phyloP scores from a whole-genome alignment of 257 asterid genomes.

The Jacaranda copaia region DNA sequence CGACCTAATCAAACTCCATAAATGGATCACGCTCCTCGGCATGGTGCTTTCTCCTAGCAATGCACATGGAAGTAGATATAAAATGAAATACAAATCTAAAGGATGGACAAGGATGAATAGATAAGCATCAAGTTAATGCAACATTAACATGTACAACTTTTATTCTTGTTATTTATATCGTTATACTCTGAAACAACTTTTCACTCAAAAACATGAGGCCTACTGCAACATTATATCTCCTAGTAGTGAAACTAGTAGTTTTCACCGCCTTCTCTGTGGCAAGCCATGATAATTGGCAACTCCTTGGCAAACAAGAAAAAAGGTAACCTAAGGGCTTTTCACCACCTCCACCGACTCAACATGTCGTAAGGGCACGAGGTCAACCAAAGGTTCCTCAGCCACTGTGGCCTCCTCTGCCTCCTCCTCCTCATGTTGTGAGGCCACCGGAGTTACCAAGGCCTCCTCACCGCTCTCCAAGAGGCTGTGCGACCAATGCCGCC shows the following conservation, averaged over 20 bases:
- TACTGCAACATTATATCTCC: neutral
- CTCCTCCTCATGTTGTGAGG: neutral
- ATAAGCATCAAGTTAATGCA: neutral
- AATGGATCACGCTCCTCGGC: no score
- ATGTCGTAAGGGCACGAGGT: neutral
- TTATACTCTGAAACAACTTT: neutral
- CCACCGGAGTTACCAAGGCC: neutral
- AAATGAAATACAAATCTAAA: no score
- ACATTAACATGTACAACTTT: neutral
- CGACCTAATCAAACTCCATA: no score
- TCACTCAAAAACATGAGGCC: neutral
- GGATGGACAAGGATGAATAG: neutral
- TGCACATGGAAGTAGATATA: no score
- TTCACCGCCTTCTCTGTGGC: neutral
- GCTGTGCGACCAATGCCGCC: neutral
- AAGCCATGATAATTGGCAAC: neutral
- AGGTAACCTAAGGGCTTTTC: neutral
- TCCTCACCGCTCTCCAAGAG: conserved; percentile 12
- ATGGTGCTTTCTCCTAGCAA: no score
- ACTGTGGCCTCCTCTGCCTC: neutral
- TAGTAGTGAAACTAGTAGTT: neutral
- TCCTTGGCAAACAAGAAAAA: neutral
- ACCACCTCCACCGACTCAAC: neutral
- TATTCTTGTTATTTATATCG: neutral
- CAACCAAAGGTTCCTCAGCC: neutral